Base-by-base conservation (phyloP, 1,284 basidiomycete species). In the Pyrrhoderma lamaoense region DNA sequence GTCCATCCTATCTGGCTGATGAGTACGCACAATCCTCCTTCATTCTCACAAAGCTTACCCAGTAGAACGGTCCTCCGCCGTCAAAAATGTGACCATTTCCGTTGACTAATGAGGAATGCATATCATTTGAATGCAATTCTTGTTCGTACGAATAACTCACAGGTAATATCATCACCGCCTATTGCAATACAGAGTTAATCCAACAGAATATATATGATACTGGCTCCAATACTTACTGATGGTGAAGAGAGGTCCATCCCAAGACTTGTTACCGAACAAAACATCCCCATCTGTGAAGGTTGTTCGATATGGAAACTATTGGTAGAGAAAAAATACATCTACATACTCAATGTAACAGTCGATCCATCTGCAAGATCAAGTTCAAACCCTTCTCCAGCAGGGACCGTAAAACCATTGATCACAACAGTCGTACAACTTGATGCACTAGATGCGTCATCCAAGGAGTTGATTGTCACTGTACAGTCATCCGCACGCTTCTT, bases 401-500 rank as follows among this genome's bases (percentile, higher is more conserved):
- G 62, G 14, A 66, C 65, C 8, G 60, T 73, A 60, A 77, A 76
- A 23, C 65, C 57, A 50, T 74, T 71, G 54, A 77, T 67, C 57
- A 70, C 69, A 40, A 77, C 69, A 7, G 70, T 75, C 5, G 71
- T 74, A 59, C 74, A 77, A 49, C 64, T 57, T 35, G 70, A 67
- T 35, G 75, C 75, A 31, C 58, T 62, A 7, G 64, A 55, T 34
- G 75, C 71, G 60, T 75, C 73, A 65, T 47, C 49, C 21, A 74
- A 52, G 1, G 72, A 73, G 27, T 61, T 64, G 52, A 74, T 73
- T 1, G 70, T 71, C 9, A 71, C 71, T 3, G 66, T 67, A 55
- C 71, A 73, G 18, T 58, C 59, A 8, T 47, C 48, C 21, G 58
- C 50, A 4, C 37, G 47, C 27, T 40, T 42, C 8, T 42, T 40